A percentile compares a stretch with the other conserved stretches of the same genome.
phyloP scores from a whole-genome alignment of 2,329 filamentous ascomycete species.

The Colletotrichum euphorbiae region DNA sequence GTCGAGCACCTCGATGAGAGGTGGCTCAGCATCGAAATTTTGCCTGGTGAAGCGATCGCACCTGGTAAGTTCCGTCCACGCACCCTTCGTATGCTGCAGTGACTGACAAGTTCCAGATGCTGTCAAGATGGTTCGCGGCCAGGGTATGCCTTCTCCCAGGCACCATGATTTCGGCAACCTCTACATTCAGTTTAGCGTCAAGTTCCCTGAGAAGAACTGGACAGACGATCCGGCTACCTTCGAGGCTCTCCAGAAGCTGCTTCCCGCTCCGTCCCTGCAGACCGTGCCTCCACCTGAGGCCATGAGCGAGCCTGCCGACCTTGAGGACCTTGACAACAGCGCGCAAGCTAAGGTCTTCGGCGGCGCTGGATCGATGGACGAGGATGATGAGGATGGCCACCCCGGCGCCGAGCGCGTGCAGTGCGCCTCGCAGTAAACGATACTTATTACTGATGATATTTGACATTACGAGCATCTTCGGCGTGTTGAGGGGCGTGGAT shows the following conservation, averaged over 20 bases:
- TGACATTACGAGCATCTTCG: slow-evolving; percentile 40
- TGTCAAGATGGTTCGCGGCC: slow-evolving; percentile 93
- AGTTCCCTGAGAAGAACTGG: slow-evolving; percentile 89
- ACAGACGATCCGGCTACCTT: slow-evolving; percentile 76
- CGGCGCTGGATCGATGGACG: slow-evolving; percentile 66
- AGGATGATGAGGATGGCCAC: slow-evolving; percentile 83
- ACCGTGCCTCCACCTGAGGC: slow-evolving; percentile 79
- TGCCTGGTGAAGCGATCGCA: slow-evolving; percentile 93
- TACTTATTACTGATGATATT: slow-evolving; percentile 15
- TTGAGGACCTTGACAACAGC: slow-evolving; percentile 86
- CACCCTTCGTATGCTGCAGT: neutral
- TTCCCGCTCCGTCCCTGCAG: slow-evolving; percentile 77
- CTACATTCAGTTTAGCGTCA: slow-evolving; percentile 97
- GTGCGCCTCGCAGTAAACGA: slow-evolving; percentile 84
- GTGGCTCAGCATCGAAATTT: slow-evolving; percentile 93
- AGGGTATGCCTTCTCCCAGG: slow-evolving; percentile 96
- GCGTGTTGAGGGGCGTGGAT: slow-evolving; percentile 42
- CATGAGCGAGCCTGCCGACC: slow-evolving; percentile 90
- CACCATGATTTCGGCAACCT: slow-evolving; percentile 97
- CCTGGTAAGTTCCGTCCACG: slow-evolving; percentile 73
- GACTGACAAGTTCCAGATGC: slow-evolving; percentile 67
- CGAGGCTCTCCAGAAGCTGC: slow-evolving; percentile 82
- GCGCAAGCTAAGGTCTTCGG: slow-evolving; percentile 75
- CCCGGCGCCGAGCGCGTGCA: slow-evolving; percentile 83
- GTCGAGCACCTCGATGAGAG: slow-evolving; percentile 97